Evolutionary conservation across 202 grass and related monocot species (phyloP), one percentile per base, ranked within the genome.

Genomic region (Brachypodium distachyon): DNA sequence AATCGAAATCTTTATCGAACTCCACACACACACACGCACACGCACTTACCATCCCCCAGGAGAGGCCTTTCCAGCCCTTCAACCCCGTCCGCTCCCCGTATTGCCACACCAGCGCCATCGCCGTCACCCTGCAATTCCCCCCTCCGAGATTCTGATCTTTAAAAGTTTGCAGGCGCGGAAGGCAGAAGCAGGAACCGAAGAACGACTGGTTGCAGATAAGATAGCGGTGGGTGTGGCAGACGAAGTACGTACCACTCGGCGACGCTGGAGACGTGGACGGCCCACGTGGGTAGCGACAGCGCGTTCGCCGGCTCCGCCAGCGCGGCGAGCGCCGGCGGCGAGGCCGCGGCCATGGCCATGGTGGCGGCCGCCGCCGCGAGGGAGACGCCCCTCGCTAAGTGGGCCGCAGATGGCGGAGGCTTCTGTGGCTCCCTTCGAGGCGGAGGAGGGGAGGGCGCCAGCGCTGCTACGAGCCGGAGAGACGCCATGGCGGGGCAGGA

Each of bases 41-140:
- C n/a, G n/a, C 36, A 57, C 89, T 87, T 19, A 94, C 95, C 95
- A 98, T 98, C 22, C 95, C 95, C 89, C 87, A 98, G n/a, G 91
- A 86, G 26, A 94, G 95, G 29, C 89, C 95, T 64, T 94, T 98
- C 91, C 95, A 98, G 5, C 84, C 74, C 55, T 44, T 90, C 16
- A 94, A 21, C 33, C 91, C 89, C 37, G 91, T 94, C 44, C 82
- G 92, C 82, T 98, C 85, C 11, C 89, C 89, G 59, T 98, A 98
- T 26, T 94, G 76, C 91, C 95, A 98, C 11, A 94, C 89, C 68
- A 94, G 85, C 75, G 56, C 83, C 91, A 98, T 98, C 71, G 95
- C 95, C 58, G 89, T 81, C 21, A 94, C 78, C 95, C 93, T 97
- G 83, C 66, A 62, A 66, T 29, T 13, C 75, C 33, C 59, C 49